A percentile compares a stretch with the other conserved stretches of the same genome.
phyloP scores from a whole-genome alignment of 345 rosid species.

The Schrenkiella parvula region DNA sequence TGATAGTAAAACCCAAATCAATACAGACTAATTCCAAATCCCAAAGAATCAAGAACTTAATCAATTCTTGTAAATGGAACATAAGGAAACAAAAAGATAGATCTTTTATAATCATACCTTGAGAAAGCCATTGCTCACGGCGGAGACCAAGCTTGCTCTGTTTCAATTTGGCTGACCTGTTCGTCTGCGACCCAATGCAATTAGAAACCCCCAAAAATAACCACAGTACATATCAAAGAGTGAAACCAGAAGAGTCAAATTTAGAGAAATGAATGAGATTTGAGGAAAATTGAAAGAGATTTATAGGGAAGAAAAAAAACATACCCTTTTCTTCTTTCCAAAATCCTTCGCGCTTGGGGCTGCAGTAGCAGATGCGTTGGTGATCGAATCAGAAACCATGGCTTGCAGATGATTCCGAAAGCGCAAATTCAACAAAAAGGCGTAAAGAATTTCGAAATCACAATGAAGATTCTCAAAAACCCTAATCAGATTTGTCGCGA shows the following conservation, averaged over 20 bases:
- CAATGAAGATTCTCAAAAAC: constrained; percentile 38
- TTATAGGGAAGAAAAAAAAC: neutral
- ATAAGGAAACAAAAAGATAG: neutral
- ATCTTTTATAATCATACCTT: neutral
- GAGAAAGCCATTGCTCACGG: too few relatives aligned
- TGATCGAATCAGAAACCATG: constrained; percentile 73
- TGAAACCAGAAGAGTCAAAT: neutral
- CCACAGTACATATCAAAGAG: constrained; percentile 1
- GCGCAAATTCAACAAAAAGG: neutral
- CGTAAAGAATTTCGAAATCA: neutral
- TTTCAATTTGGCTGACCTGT: too few relatives aligned
- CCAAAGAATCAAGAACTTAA: neutral
- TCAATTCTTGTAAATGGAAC: neutral
- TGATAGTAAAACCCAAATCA: constrained; percentile 15
- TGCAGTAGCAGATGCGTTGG: constrained; percentile 44
- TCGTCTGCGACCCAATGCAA: constrained; percentile 32
- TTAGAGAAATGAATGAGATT: neutral
- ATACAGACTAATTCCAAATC: neutral
- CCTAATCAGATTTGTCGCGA: constrained; percentile 46
- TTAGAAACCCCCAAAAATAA: neutral
- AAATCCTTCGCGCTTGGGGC: constrained; percentile 55
- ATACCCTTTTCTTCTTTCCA: constrained; percentile 75
- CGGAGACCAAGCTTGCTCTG: too few relatives aligned
- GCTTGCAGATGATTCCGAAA: constrained; percentile 12
- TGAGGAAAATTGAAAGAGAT: neutral